A percentile compares a stretch with the other conserved stretches of the same genome.
Evolutionary conservation across 2,329 filamentous ascomycete genomes (phyloP).

Genomic region (Coniochaeta prunicola): DNA sequence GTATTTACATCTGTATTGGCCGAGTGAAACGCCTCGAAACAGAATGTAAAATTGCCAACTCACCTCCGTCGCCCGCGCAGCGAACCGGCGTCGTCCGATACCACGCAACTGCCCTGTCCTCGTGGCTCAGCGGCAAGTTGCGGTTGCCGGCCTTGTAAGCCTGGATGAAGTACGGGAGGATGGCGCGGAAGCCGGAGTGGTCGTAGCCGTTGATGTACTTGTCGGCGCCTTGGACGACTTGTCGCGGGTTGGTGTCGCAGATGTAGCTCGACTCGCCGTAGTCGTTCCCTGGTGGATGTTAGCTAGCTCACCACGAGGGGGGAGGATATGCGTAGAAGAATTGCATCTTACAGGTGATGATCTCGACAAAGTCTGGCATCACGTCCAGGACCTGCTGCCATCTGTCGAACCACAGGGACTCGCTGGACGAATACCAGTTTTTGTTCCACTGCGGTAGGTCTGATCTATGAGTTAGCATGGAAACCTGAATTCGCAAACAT

Average conservation of each 20-base stretch:
- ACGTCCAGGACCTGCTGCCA: constrained; percentile 46
- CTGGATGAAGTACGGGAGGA: constrained; percentile 41
- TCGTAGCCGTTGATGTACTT: constrained; percentile 37
- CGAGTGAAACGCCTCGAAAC: background rate
- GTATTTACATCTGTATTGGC: too few species aligned
- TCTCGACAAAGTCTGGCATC: constrained; percentile 43
- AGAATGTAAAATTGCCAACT: constrained; percentile 10
- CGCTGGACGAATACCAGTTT: constrained; percentile 49
- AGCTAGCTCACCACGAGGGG: background rate
- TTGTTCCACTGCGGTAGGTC: constrained; percentile 30
- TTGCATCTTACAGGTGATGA: constrained; percentile 38
- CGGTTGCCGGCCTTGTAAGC: constrained; percentile 38
- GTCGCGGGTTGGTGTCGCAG: constrained; percentile 34
- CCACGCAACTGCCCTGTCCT: constrained; percentile 32
- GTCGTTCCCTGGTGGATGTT: constrained; percentile 38
- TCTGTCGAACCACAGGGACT: constrained; percentile 47
- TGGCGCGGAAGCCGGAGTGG: constrained; percentile 39
- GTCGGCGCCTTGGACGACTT: constrained; percentile 39
- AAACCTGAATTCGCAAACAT: constrained; percentile 13
- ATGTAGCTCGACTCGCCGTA: constrained; percentile 55
- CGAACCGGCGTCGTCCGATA: constrained; percentile 30
- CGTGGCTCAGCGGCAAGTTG: constrained; percentile 16
- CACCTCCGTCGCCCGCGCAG: constrained; percentile 26
- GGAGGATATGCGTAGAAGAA: background rate
- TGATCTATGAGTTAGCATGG: constrained; percentile 12